Evolutionary conservation across 192 early-diverging fungal genomes (phyloP), one percentile per base, ranked within the genome.

Genomic region (Phlyctochytrium bullatum): DNA sequence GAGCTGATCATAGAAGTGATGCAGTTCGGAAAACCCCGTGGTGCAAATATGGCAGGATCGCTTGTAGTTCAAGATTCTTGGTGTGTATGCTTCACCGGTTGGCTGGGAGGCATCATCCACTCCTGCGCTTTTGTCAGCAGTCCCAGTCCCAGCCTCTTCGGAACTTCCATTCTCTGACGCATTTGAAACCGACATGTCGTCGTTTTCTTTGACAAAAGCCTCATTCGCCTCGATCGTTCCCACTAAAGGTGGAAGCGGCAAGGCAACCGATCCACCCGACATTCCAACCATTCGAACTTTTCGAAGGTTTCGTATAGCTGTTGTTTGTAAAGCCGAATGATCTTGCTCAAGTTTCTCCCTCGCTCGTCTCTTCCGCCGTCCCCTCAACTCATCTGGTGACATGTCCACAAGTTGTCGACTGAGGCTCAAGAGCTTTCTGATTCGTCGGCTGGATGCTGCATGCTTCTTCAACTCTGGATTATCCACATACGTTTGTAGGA

Each of bases 1-100:
- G 33, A 86, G 67, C 57, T 80, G 80, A 61, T 84, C 81, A 67
- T 86, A 83, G 62, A 86, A 83, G 36, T 69, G 64, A 61, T 86
- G 80, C 24, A 83, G 67, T 25, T 76, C 64, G 6, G 50, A 33
- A 64, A 79, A 86, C 1, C 59, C 66, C 1, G 1, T 29, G 33
- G 67, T 67, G 63, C 84, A 86, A 53, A 83, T 66, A 61, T 86
- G 79, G 65, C 84, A 86, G 31, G 68, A 56, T 6, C 81, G 70
- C 27, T 60, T 52, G 63, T 67, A 83, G 59, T 74, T 84, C n/a
- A 83, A 69, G 34, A 68, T 76, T n/a, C 69, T 61, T 6, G 56
- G 61, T 3, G 52, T 56, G 23, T 33, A 60, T 14, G 59, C 34
- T 3, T 27, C 3, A 14, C 72, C 17, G 34, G 27, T 3, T n/a